Evolutionary conservation across 495 filamentous ascomycete species (phyloP), one percentile per base, ranked within the genome.

Genomic region (Aspergillus bertholletiae): DNA sequence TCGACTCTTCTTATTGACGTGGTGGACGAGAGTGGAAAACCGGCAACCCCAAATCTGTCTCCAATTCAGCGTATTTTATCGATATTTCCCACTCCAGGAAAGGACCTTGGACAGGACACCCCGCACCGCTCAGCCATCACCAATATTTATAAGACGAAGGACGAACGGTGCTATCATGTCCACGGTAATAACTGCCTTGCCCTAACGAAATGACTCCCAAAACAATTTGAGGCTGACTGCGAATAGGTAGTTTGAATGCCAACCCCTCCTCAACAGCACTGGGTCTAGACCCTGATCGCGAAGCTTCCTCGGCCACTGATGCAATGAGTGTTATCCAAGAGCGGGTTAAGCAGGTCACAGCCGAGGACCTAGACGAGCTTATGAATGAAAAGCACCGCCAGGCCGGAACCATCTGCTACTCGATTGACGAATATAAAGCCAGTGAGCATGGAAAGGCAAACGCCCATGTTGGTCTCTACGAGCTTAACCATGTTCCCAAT

Each of bases 61-160:
- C 22, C 23, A 20, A 30, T 20, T 5, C 12, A 35, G 23, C 27
- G 44, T 8, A 44, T 61, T 13, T 15, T 23, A 7, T 48, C 56
- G 57, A 51, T 63, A 53, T 41, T 62, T 56, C 58, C 63, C 41
- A 49, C 49, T 58, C 46, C 35, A 24, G 69, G 68, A 47, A 26
- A 65, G 30, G 56, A 68, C 39, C 46, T 57, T 20, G 22, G 44
- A 11, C 24, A 30, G 28, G 52, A 21, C 2, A 57, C 44, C 26
- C 39, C 56, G 13, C 64, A 78, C 59, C 49, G 70, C 7, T 28
- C 30, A 5, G 43, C 59, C 7, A 65, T 61, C 17, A 82, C 81
- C 0, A 83, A 82, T 55, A 74, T 82, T 22, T 83, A 84, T 52
- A 62, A 66, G 40, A 79, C 74, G n/a, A 76, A 74, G 39, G 79